These are phyloP conservation scores for Coprinellus aureogranulatus DNA, from an alignment of 768 basidiomycete genomes.

Conservation along the genomic window DNA sequence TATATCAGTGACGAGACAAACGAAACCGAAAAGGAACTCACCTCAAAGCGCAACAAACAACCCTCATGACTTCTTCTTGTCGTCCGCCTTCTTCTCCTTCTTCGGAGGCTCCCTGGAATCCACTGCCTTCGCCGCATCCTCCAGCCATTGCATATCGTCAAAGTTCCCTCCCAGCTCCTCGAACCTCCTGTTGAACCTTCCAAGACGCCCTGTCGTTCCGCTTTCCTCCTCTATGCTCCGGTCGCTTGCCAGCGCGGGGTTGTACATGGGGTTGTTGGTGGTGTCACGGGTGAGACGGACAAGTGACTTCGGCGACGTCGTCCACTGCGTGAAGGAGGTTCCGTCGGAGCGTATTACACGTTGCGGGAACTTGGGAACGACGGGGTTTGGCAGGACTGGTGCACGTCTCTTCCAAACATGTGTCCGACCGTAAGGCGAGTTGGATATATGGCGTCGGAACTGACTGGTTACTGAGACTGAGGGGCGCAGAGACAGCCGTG, in stretches of 20 bases:
- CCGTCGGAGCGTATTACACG: conserved; percentile 87
- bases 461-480: too few relatives aligned
- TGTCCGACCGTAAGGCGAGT: conserved; percentile 81
- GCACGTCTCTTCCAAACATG: conserved; percentile 76
- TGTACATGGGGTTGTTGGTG: conserved; percentile 87
- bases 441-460: conserved; percentile 54
- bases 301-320: conserved; percentile 78
- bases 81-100: conserved; percentile 3
- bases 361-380: conserved; percentile 86
- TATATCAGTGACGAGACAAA: too few relatives aligned
- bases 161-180: background rate
- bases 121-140: conserved; percentile 6
- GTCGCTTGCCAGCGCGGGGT: conserved; percentile 56
- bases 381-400: conserved; percentile 61
- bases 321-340: conserved; percentile 83
- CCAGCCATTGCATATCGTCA: background rate
- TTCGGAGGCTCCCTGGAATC: background rate
- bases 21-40: too few relatives aligned
- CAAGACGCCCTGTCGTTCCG: conserved; percentile 71
- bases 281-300: conserved; percentile 82
- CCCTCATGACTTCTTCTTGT: too few relatives aligned
- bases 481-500: too few relatives aligned
- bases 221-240: conserved; percentile 63
- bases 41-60: too few relatives aligned
- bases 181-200: conserved; percentile 35